phyloP scores from a whole-genome alignment of 2,329 filamentous ascomycete species.

The Sphaerulina musiva region DNA sequence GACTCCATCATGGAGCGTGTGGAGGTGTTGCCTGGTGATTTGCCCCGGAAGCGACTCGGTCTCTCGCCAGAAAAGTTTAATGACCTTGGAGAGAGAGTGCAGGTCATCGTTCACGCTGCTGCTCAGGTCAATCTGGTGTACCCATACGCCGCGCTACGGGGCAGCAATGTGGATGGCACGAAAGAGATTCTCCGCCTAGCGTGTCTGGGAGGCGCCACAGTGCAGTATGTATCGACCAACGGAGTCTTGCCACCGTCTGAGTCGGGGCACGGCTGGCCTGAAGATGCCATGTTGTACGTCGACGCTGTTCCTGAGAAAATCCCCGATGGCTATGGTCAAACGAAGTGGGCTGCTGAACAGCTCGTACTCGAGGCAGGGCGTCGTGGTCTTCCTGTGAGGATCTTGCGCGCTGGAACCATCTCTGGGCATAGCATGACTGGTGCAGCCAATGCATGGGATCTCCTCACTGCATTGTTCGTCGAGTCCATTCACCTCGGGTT shows the following conservation, averaged over 20 bases:
- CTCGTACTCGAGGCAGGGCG: conserved; percentile 63
- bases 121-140: conserved; percentile 77
- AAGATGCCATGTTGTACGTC: conserved; percentile 60
- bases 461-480: conserved; percentile 68
- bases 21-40: conserved; percentile 66
- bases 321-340: conserved; percentile 68
- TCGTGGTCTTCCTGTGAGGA: conserved; percentile 62
- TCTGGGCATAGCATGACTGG: conserved; percentile 70
- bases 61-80: conserved; percentile 60
- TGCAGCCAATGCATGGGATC: conserved; percentile 70
- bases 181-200: conserved; percentile 67
- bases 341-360: conserved; percentile 75
- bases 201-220: conserved; percentile 58
- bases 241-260: conserved; percentile 65
- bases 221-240: conserved; percentile 75
- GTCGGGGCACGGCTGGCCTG: conserved; percentile 60
- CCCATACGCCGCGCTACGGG: conserved; percentile 68
- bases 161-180: conserved; percentile 73
- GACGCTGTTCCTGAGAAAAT: conserved; percentile 64
- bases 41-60: conserved; percentile 62
- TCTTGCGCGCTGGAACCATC: conserved; percentile 70
- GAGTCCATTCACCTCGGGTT: conserved; percentile 69
- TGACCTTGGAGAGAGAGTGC: conserved; percentile 56
- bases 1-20: conserved; percentile 72
- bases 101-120: conserved; percentile 71